Evolutionary conservation across 1,284 basidiomycete species (phyloP).

Genomic region (Leccinum solheimii): DNA sequence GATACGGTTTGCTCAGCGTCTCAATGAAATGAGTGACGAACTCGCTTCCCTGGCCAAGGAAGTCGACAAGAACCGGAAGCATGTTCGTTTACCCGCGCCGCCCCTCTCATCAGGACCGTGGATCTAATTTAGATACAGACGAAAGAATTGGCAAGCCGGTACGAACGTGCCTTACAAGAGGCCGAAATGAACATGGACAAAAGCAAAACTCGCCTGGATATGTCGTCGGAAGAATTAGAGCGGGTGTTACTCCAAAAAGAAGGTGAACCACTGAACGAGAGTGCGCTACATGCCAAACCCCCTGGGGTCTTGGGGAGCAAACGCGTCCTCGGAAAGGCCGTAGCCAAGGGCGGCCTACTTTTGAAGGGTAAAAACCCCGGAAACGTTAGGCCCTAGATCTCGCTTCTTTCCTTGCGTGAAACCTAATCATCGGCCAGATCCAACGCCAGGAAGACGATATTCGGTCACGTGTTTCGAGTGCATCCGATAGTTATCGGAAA

Average conservation of each 20-base stretch:
- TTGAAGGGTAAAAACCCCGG: slow-evolving; percentile 94
- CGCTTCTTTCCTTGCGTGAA: background rate
- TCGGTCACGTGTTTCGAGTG: slow-evolving; percentile 77
- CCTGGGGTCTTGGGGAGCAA: slow-evolving; percentile 64
- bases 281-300: slow-evolving; percentile 60
- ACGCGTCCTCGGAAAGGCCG: slow-evolving; percentile 81
- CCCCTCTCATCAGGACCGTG: slow-evolving; percentile 7
- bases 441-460: slow-evolving; percentile 95
- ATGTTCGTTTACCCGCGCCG: slow-evolving; percentile 46
- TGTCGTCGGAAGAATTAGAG: slow-evolving; percentile 93
- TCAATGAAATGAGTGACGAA: slow-evolving; percentile 96
- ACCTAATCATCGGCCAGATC: slow-evolving; percentile 52
- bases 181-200: slow-evolving; percentile 90
- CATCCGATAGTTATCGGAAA: slow-evolving; percentile 89
- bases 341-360: slow-evolving; percentile 86
- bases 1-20: slow-evolving; percentile 78
- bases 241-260: slow-evolving; percentile 93
- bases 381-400: slow-evolving; percentile 57
- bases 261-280: slow-evolving; percentile 86
- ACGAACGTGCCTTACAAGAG: slow-evolving; percentile 87
- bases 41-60: slow-evolving; percentile 84
- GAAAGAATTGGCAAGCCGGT: slow-evolving; percentile 85
- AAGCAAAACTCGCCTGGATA: slow-evolving; percentile 83
- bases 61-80: slow-evolving; percentile 91
- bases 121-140: slow-evolving; percentile 50